Percentiles rank a stretch among this genome's conserved stretches.
phyloP scores from a whole-genome alignment of 2,329 filamentous ascomycete genomes.

The Cladophialophora immunda region DNA sequence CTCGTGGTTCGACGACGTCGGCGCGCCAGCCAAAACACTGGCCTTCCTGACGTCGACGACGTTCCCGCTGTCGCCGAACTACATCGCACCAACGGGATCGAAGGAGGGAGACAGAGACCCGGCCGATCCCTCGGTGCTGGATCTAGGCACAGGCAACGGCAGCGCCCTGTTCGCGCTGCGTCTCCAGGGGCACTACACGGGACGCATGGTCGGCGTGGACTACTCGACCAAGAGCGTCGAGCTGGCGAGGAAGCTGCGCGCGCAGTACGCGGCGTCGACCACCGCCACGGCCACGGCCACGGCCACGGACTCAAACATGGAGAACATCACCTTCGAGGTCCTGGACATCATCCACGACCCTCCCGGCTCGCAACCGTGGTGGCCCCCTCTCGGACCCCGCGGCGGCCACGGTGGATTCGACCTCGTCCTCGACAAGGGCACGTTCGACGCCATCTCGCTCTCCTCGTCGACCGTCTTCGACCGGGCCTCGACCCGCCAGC shows the following conservation, averaged over 20 bases:
- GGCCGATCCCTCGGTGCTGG: conserved; percentile 59
- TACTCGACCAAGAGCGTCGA: conserved; percentile 78
- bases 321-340: conserved; percentile 64
- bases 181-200: conserved; percentile 69
- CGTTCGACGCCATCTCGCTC: conserved; percentile 94
- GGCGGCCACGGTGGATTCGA: no score
- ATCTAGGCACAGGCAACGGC: conserved; percentile 94
- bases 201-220: conserved; percentile 83
- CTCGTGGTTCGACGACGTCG: conserved; percentile 95
- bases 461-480: conserved; percentile 45
- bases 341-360: conserved; percentile 46
- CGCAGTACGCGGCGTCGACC: conserved; percentile 45
- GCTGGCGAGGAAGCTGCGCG: conserved; percentile 73
- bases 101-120: conserved; percentile 8
- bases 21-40: conserved; percentile 83
- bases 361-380: conserved; percentile 46
- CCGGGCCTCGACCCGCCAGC: conserved; percentile 42
- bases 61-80: conserved; percentile 54
- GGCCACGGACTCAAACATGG: conserved; percentile 49
- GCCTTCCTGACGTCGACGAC: conserved; percentile 67
- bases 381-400: conserved; percentile 56
- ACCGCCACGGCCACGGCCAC: neutral
- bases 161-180: conserved; percentile 85
- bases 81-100: conserved; percentile 41
- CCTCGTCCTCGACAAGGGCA: conserved; percentile 96